Percentiles rank a stretch among this genome's conserved stretches.
phyloP scores from a whole-genome alignment of 2,329 filamentous ascomycete species.

The Colletotrichum tropicale region DNA sequence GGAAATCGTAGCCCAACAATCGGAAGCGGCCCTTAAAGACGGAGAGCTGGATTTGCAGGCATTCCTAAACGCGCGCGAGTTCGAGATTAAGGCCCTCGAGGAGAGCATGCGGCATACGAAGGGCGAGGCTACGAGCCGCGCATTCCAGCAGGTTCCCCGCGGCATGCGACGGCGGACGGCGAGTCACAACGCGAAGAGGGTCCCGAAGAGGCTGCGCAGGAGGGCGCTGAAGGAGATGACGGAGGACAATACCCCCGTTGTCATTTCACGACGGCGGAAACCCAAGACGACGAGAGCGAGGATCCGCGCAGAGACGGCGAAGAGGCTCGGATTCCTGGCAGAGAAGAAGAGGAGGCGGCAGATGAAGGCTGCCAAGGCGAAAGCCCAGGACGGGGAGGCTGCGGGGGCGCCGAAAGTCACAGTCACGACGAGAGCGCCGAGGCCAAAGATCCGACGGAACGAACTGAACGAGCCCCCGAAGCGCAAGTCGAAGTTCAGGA shows the following conservation, averaged over 20 bases:
- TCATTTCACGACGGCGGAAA: conserved; percentile 68
- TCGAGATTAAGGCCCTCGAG: conserved; percentile 86
- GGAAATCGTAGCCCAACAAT: conserved; percentile 54
- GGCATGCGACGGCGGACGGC: conserved; percentile 85
- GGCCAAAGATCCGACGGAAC: conserved; percentile 74
- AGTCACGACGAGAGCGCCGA: conserved; percentile 46
- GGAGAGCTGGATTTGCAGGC: conserved; percentile 85
- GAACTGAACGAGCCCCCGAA: conserved; percentile 64
- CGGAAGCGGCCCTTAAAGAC: conserved; percentile 60
- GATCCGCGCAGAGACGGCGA: conserved; percentile 77
- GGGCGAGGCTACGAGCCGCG: conserved; percentile 64
- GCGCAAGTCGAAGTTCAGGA: conserved; percentile 74
- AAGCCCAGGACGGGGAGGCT: conserved; percentile 30
- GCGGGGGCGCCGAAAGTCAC: conserved; percentile 28
- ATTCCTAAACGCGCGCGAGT: conserved; percentile 85
- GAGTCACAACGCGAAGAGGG: conserved; percentile 91
- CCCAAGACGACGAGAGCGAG: conserved; percentile 61
- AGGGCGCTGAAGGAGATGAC: conserved; percentile 77
- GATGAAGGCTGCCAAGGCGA: conserved; percentile 35
- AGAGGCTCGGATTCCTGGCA: conserved; percentile 68
- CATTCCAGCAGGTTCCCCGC: conserved; percentile 90
- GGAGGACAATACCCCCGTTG: conserved; percentile 88
- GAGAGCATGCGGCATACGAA: conserved; percentile 80
- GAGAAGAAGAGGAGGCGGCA: conserved; percentile 57
- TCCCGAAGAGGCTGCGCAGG: conserved; percentile 77